Evolutionary conservation across 2,329 filamentous ascomycete genomes (phyloP).

Genomic region (Botrytis tulipae): DNA sequence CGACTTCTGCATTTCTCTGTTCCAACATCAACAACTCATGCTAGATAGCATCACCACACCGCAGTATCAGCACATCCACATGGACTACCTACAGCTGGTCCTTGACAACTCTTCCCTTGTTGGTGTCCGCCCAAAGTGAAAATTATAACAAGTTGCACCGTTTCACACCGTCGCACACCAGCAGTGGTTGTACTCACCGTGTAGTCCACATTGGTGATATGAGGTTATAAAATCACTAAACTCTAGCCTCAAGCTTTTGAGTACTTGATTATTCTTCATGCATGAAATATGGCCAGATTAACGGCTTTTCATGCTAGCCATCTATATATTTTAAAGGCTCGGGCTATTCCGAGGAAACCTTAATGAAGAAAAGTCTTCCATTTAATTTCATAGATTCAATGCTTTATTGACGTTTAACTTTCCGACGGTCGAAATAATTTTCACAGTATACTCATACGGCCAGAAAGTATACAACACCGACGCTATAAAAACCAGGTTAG

Average conservation of each 20-base stretch:
- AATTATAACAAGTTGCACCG: not conserved
- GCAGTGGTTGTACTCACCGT: not conserved
- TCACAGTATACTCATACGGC: no score
- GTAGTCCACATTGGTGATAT: not conserved
- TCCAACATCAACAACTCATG: no score
- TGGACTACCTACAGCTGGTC: not conserved
- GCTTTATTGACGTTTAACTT: fast-evolving
- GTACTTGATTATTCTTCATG: not conserved
- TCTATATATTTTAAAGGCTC: not conserved
- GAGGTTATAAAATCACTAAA: not conserved
- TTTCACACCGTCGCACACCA: not conserved
- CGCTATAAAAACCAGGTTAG: no score
- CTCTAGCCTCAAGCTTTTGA: not conserved
- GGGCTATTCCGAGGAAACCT: not conserved
- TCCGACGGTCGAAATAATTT: not conserved
- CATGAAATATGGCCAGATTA: not conserved
- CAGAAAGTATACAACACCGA: no score
- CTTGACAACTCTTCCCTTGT: not conserved
- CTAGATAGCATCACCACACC: not conserved
- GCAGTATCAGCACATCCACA: not conserved
- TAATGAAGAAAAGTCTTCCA: not conserved
- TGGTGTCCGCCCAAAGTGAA: not conserved
- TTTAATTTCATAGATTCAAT: not conserved
- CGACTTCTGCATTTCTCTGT: not conserved
- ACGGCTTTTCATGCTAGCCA: not conserved